phyloP scores from a whole-genome alignment of 306 rosid species.

The Trifolium subterraneum region DNA sequence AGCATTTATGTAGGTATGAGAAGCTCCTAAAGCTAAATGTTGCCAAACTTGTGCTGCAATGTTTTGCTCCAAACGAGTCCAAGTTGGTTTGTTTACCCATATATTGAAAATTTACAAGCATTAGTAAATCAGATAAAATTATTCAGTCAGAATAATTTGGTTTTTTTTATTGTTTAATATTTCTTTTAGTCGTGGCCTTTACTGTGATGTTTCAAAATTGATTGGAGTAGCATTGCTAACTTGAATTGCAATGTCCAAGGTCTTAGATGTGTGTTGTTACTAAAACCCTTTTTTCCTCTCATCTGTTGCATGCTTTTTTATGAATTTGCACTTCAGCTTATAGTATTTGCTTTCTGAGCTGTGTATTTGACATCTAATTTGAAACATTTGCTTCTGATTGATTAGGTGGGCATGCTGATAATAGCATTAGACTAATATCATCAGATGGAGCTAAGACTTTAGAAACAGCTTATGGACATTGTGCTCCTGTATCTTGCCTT shows the following conservation, averaged over 20 bases:
- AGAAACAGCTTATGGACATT: conserved; percentile 92
- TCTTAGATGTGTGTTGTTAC: conserved; percentile 19
- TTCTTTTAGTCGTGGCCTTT: background rate
- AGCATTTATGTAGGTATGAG: conserved; percentile 20
- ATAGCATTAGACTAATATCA: conserved; percentile 82
- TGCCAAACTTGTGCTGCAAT: background rate
- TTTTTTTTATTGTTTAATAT: background rate
- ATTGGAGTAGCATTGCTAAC: conserved; percentile 19
- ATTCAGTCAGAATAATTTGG: conserved; percentile 1
- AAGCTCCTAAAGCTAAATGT: conserved; percentile 24
- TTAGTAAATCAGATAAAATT: background rate
- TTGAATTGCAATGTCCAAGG: conserved; percentile 17
- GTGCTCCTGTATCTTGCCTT: conserved; percentile 97
- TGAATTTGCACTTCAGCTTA: conserved; percentile 10
- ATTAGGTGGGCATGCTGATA: conserved; percentile 94
- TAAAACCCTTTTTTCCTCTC: conserved; percentile 1
- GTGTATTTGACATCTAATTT: conserved; percentile 35
- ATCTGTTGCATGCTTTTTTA: conserved; percentile 7
- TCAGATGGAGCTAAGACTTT: conserved; percentile 91
- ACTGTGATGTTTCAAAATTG: background rate
- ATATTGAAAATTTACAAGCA: background rate
- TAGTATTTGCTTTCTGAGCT: conserved; percentile 33
- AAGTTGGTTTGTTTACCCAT: conserved; percentile 19
- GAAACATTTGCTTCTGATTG: conserved; percentile 48
- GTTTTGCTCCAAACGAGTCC: conserved; percentile 14